A percentile compares a stretch with the other conserved stretches of the same genome.
These are phyloP conservation scores for Knoxdaviesia capensis DNA, from an alignment of 2,329 filamentous ascomycete species.

Conservation along the genomic window DNA sequence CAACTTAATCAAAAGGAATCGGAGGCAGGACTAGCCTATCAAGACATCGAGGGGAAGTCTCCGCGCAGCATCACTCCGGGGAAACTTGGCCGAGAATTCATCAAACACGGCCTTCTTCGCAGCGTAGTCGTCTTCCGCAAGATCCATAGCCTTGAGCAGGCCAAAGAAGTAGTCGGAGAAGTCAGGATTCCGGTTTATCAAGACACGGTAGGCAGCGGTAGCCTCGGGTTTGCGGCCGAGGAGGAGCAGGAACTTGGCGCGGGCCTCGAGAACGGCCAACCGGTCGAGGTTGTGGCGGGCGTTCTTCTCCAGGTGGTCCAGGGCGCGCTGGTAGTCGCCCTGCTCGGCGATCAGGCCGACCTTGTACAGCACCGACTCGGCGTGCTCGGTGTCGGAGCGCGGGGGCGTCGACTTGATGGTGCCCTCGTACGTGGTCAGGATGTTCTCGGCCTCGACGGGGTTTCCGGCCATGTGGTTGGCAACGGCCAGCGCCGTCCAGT, in stretches of 20 bases:
- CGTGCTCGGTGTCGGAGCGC: slow-evolving; percentile 72
- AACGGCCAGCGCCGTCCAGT: slow-evolving; percentile 94
- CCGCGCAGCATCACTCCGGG: slow-evolving; percentile 66
- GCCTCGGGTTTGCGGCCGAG: slow-evolving; percentile 65
- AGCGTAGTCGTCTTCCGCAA: slow-evolving; percentile 35
- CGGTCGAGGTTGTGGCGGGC: slow-evolving; percentile 67
- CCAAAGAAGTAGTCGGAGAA: slow-evolving; percentile 71
- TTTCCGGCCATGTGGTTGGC: slow-evolving; percentile 84
- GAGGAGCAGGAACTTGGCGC: slow-evolving; percentile 65
- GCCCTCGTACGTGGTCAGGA: slow-evolving; percentile 80
- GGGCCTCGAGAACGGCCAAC: slow-evolving; percentile 65
- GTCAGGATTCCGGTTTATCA: slow-evolving; percentile 77
- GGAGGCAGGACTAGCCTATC: slow-evolving; percentile 27
- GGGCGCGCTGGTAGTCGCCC: slow-evolving; percentile 61
- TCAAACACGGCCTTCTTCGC: slow-evolving; percentile 51
- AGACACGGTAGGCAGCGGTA: slow-evolving; percentile 54
- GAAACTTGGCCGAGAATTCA: slow-evolving; percentile 61
- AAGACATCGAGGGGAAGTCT: slow-evolving; percentile 82
- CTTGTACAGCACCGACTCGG: slow-evolving; percentile 87
- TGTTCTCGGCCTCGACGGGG: slow-evolving; percentile 68
- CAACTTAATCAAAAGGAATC: not conserved
- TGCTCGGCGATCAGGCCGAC: slow-evolving; percentile 84
- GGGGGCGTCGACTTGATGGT: slow-evolving; percentile 67
- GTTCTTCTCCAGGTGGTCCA: slow-evolving; percentile 67
- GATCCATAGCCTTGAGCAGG: slow-evolving; percentile 46